These are phyloP conservation scores for Harrya chromipes DNA, from an alignment of 768 basidiomycete species.

Conservation along the genomic window DNA sequence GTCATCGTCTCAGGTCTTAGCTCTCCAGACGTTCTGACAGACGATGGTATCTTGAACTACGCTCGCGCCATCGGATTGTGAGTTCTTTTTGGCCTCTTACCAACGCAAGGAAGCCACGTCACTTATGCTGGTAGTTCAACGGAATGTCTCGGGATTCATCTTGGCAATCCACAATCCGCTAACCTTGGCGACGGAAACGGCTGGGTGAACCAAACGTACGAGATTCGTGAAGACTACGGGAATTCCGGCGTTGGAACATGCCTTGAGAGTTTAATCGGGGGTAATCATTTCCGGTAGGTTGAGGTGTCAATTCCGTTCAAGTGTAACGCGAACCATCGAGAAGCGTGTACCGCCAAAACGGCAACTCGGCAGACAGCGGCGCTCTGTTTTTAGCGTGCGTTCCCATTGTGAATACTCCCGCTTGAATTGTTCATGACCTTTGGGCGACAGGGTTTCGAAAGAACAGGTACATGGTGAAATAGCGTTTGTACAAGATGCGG, in stretches of 20 bases:
- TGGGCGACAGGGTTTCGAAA: slow-evolving; percentile 39
- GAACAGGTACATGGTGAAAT: slow-evolving; percentile 34
- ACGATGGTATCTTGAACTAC: slow-evolving; percentile 54
- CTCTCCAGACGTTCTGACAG: slow-evolving; percentile 52
- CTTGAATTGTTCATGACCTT: neutral
- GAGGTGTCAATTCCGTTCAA: neutral
- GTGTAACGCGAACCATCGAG: neutral
- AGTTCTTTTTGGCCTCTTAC: slow-evolving; percentile 13
- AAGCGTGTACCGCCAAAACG: slow-evolving; percentile 57
- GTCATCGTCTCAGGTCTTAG: slow-evolving; percentile 66
- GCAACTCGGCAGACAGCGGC: slow-evolving; percentile 42
- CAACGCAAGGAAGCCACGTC: neutral
- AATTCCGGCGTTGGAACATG: slow-evolving; percentile 37
- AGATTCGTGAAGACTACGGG: slow-evolving; percentile 43
- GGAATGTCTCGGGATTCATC: slow-evolving; percentile 38
- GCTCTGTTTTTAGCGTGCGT: slow-evolving; percentile 58
- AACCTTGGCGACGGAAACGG: slow-evolving; percentile 49
- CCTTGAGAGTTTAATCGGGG: slow-evolving; percentile 41
- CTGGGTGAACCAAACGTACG: slow-evolving; percentile 40
- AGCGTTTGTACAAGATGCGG: neutral
- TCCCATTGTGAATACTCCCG: neutral
- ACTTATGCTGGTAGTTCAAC: slow-evolving; percentile 25
- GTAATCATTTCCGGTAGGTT: slow-evolving; percentile 44
- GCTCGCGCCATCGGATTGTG: slow-evolving; percentile 64
- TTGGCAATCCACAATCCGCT: slow-evolving; percentile 36